Conservation (phyloP, 2,329 filamentous ascomycete species). For the Elsinoe perseae region DNA sequence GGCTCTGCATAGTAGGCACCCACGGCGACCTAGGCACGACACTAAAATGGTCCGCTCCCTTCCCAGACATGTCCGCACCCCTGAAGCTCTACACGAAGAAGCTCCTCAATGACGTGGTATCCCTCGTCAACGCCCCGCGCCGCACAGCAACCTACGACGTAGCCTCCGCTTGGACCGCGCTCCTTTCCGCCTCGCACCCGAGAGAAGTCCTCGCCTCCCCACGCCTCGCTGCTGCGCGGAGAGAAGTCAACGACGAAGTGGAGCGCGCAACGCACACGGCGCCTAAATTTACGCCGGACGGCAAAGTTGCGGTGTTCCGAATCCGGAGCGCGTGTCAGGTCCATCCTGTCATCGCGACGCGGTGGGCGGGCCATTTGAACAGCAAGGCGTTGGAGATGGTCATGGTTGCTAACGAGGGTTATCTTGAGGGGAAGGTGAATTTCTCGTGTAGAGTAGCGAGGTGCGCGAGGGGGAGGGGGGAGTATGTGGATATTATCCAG, state of each 20-base stretch:
- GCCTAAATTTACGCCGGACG: conserved; percentile 57
- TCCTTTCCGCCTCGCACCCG: conserved; percentile 46
- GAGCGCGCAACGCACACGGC: conserved; percentile 54
- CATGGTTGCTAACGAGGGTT: conserved; percentile 60
- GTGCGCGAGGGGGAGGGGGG: conserved; percentile 46
- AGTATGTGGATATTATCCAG: conserved; percentile 57
- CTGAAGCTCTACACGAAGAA: conserved; percentile 58
- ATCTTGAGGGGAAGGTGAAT: conserved; percentile 55
- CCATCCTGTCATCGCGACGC: conserved; percentile 59
- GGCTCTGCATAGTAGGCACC: conserved; percentile 58
- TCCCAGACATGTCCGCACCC: conserved; percentile 55
- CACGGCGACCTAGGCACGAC: conserved; percentile 59
- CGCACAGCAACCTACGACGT: conserved; percentile 56
- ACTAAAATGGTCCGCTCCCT: conserved; percentile 58
- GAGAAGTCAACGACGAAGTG: conserved; percentile 54
- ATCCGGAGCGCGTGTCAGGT: conserved; percentile 55
- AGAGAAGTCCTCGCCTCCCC: conserved; percentile 44
- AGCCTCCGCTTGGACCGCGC: conserved; percentile 51
- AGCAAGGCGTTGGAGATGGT: conserved; percentile 55
- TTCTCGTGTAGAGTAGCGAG: conserved; percentile 58
- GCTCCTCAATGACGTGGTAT: conserved; percentile 54
- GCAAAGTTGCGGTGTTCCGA: conserved; percentile 54
- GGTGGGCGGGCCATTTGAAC: conserved; percentile 56
- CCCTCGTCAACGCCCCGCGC: conserved; percentile 57
- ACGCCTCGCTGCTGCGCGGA: conserved; percentile 46